Percentiles rank a stretch among this genome's conserved stretches.
phyloP scores from a whole-genome alignment of 305 asterid genomes.

The Fraxinus greggii region DNA sequence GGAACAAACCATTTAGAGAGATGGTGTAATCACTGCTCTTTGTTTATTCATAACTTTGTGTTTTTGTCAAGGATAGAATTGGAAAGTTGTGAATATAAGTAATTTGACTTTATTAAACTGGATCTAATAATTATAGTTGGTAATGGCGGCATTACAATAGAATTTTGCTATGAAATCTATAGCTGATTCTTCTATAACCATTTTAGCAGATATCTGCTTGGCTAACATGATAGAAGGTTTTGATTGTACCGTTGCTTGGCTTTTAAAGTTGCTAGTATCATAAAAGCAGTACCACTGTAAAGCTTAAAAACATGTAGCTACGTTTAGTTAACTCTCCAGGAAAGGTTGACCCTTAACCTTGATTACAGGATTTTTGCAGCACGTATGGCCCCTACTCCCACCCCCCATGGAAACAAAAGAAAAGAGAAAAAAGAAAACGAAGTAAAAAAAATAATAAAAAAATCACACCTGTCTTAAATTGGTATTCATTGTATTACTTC shows the following conservation, averaged over 20 bases:
- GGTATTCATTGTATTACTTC: background rate
- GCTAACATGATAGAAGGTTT: background rate
- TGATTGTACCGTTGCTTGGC: background rate
- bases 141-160: background rate
- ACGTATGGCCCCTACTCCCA: background rate
- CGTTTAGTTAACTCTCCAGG: background rate
- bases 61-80: background rate
- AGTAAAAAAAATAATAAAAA: background rate
- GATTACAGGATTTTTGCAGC: background rate
- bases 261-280: background rate
- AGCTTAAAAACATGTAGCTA: background rate
- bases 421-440: background rate
- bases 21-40: background rate
- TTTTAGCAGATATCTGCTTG: background rate
- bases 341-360: background rate
- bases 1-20: background rate
- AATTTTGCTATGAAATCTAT: background rate
- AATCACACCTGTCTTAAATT: background rate
- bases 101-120: background rate
- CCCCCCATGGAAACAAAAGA: background rate
- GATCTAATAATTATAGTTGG: background rate
- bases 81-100: background rate
- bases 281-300: background rate
- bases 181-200: background rate
- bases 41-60: background rate